These are phyloP conservation scores for Lophiostoma macrostomum DNA, from an alignment of 495 filamentous ascomycete species.

Conservation along the genomic window DNA sequence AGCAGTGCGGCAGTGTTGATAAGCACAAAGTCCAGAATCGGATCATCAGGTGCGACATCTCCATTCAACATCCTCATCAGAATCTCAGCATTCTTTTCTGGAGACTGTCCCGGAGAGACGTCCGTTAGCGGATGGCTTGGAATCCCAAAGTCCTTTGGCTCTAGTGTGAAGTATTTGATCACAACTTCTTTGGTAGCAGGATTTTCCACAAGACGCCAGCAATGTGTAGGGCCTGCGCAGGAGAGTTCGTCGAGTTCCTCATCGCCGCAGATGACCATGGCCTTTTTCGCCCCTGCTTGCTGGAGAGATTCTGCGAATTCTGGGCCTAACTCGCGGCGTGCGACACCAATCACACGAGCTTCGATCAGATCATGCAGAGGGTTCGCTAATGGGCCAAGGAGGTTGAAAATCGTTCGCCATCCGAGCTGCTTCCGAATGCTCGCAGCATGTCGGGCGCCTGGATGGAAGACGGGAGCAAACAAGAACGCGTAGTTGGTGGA, in stretches of 20 bases:
- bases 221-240: conserved; percentile 79
- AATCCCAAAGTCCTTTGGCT: conserved; percentile 82
- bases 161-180: conserved; percentile 69
- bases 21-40: conserved; percentile 88
- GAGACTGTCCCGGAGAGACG: conserved; percentile 80
- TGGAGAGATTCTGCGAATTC: conserved; percentile 83
- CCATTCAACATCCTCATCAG: conserved; percentile 72
- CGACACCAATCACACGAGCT: conserved; percentile 86
- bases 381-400: conserved; percentile 88
- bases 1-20: conserved; percentile 90
- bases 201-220: conserved; percentile 72
- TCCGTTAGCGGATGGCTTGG: conserved; percentile 66
- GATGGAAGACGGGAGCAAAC: conserved; percentile 95
- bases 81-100: conserved; percentile 81
- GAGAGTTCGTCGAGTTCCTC: conserved; percentile 95
- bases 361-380: conserved; percentile 76
- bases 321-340: conserved; percentile 76
- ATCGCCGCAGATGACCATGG: conserved; percentile 86
- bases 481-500: conserved; percentile 89
- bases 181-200: conserved; percentile 52
- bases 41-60: conserved; percentile 67
- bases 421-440: conserved; percentile 78
- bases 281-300: conserved; percentile 74
- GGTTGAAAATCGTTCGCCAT: conserved; percentile 93
- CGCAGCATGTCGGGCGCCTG: conserved; percentile 83